phyloP scores from a whole-genome alignment of 345 rosid species.

The Eucalyptus cladocalyx region DNA sequence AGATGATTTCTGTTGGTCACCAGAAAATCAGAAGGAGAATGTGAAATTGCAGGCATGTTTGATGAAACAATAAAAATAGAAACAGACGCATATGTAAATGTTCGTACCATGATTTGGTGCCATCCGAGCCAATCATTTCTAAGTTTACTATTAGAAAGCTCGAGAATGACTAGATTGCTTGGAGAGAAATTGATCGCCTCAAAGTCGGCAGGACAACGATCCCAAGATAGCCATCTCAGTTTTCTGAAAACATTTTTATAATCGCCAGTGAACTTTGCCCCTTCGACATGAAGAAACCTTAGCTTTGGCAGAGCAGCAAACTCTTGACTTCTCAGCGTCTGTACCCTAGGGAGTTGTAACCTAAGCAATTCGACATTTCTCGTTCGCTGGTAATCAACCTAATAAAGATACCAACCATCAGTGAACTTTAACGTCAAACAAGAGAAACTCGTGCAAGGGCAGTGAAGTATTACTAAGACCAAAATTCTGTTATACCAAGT shows the following conservation, averaged over 20 bases:
- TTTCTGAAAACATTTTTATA: background rate
- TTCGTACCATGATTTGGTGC: background rate
- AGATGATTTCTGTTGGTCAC: too few species aligned
- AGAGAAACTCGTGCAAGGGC: background rate
- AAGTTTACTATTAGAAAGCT: background rate
- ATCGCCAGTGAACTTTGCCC: background rate
- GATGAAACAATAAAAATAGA: background rate
- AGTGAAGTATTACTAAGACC: background rate
- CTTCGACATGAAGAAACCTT: background rate
- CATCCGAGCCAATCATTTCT: background rate
- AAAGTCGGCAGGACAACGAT: background rate
- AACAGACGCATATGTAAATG: too few species aligned
- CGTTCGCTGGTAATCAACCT: background rate
- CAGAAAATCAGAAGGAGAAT: too few species aligned
- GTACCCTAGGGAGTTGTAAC: background rate
- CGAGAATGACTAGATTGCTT: background rate
- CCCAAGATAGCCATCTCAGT: background rate
- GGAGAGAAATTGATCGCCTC: background rate
- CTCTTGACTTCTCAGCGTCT: background rate
- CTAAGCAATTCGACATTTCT: background rate
- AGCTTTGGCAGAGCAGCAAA: background rate
- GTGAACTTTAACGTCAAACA: background rate
- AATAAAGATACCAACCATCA: background rate
- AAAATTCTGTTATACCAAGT: background rate
- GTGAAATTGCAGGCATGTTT: too few species aligned